These are phyloP conservation scores for Eucalyptus pumila DNA, from an alignment of 345 rosid species.

Conservation along the genomic window DNA sequence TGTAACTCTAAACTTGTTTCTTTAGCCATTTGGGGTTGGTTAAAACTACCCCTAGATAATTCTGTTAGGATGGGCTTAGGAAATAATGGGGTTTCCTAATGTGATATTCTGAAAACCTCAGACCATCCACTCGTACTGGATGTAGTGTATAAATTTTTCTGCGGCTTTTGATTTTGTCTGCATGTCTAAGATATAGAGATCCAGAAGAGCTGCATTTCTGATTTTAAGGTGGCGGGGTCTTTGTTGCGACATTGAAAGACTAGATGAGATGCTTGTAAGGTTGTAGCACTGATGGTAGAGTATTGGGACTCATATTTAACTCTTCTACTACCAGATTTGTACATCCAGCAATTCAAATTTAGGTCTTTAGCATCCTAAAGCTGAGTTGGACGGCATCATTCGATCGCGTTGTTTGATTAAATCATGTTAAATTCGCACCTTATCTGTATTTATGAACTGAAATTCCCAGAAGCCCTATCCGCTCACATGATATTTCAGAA, in stretches of 20 bases:
- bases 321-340: background rate
- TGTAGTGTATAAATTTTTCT: background rate
- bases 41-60: background rate
- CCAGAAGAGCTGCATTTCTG: background rate
- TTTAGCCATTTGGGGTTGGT: no score
- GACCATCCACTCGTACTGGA: background rate
- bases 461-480: background rate
- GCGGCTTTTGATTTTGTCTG: background rate
- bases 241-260: background rate
- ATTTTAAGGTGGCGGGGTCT: background rate
- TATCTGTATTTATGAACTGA: background rate
- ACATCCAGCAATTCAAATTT: background rate
- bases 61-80: background rate
- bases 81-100: background rate
- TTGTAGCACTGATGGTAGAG: background rate
- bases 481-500: background rate
- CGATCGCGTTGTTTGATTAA: background rate
- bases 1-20: no score
- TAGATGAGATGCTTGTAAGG: background rate
- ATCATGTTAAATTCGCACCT: background rate
- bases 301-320: background rate
- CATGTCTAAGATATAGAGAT: background rate
- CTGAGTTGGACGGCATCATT: background rate
- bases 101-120: background rate
- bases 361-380: background rate